Evolutionary conservation across 169 alveolate species (phyloP), one percentile per base, ranked within the genome.

Genomic region (Plasmodium gaboni): DNA sequence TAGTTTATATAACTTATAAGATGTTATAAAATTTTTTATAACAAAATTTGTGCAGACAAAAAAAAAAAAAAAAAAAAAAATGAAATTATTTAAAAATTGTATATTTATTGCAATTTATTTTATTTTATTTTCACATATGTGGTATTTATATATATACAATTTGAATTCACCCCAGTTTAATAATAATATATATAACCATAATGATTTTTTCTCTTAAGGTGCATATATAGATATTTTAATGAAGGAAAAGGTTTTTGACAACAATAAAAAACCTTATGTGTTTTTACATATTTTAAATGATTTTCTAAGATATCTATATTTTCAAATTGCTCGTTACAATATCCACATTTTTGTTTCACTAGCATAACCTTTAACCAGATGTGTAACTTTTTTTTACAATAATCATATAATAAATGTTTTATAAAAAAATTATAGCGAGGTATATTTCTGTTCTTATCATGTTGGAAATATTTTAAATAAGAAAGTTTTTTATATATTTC

Each of bases 131-230:
- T 32, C 8, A 38, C 9, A 38, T 9, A 38, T 38, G 10, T 4
- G 1, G 1, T 5, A 38, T 38, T 5, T 38, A 6, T 5, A 38
- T 38, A 38, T 38, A 38, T 38, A 38, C 46, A 38, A 0, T 5
- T 38, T 1, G 7, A 38, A 38, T 1, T 4, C 10, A 6, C 46
- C 1, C 46, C 5, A 38, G 0, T 38, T 38, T 73, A 73, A 38
- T 73, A 73, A 59, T 73, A 73, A 57, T 73, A 73, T 22, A 73
- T 44, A 48, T 73, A 73, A 44, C 87, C 87, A 73, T 73, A 32
- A 51, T 73, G 87, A 24, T 73, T 73, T 38, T 50, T 28, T 26
- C 73, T 42, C 50, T 28, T 73, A 65, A 73, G 73, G 32, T 73
- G 87, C 19, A 59, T 73, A 32, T 12, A 38, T 22, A 73, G 44